Evolutionary conservation across 495 filamentous ascomycete species (phyloP).

Genomic region (Poronia punctata): DNA sequence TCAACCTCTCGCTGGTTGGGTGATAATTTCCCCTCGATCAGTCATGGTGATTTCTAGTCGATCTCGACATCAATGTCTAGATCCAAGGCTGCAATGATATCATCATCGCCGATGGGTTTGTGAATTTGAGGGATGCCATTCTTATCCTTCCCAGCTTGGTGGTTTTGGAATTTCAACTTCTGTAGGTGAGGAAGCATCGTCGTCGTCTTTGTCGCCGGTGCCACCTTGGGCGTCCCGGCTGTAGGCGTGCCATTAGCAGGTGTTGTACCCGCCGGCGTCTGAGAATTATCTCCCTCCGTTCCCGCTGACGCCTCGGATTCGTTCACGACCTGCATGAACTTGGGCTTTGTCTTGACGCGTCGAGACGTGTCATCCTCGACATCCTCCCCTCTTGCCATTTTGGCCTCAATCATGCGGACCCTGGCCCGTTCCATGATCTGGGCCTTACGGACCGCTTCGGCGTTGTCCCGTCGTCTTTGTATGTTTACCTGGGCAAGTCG

Average conservation of each 20-base stretch:
- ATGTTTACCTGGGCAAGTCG: slow-evolving; percentile 68
- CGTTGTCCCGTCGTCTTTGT: slow-evolving; percentile 70
- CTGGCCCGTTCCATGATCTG: slow-evolving; percentile 69
- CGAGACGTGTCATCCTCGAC: slow-evolving; percentile 49
- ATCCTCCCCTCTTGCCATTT: slow-evolving; percentile 46
- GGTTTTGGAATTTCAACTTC: slow-evolving; percentile 48
- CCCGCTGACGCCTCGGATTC: too few species aligned
- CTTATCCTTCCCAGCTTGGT: slow-evolving; percentile 33
- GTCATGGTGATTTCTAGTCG: slow-evolving; percentile 12
- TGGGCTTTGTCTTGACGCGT: slow-evolving; percentile 54
- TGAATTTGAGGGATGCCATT: slow-evolving; percentile 59
- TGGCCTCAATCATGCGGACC: slow-evolving; percentile 47
- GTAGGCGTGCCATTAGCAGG: slow-evolving; percentile 33
- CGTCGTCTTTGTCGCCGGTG: slow-evolving; percentile 16
- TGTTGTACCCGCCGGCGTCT: slow-evolving; percentile 27
- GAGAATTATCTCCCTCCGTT: too few species aligned
- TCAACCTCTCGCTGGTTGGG: too few species aligned
- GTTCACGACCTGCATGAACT: slow-evolving; percentile 54
- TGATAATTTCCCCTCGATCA: too few species aligned
- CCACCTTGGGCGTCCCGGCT: slow-evolving; percentile 17
- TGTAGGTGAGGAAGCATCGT: slow-evolving; percentile 37
- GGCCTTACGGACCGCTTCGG: slow-evolving; percentile 74
- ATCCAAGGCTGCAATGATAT: slow-evolving; percentile 75
- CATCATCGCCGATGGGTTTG: slow-evolving; percentile 71
- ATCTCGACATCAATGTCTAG: slow-evolving; percentile 78